phyloP scores from a whole-genome alignment of 805 yeast genomes.

The Saturnispora halmiae region DNA sequence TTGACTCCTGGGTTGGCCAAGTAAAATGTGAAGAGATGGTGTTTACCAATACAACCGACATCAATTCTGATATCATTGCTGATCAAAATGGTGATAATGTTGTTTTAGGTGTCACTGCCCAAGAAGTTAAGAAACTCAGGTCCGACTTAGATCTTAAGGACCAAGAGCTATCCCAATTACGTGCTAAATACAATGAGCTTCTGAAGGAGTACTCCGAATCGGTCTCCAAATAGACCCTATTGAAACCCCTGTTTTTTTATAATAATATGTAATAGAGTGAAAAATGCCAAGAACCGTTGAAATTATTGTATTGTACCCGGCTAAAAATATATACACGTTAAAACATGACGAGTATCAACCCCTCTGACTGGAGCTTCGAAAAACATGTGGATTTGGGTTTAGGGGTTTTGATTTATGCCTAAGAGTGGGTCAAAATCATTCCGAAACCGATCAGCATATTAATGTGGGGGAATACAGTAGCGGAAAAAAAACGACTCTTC shows the following conservation, averaged over 20 bases:
- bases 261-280: neutral
- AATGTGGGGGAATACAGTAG: too few relatives aligned
- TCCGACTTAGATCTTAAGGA: conserved; percentile 11
- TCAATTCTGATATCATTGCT: conserved; percentile 27
- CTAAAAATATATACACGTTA: too few relatives aligned
- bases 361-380: too few relatives aligned
- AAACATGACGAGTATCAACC: too few relatives aligned
- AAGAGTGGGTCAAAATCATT: too few relatives aligned
- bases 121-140: conserved; percentile 7
- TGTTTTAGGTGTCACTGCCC: conserved; percentile 6
- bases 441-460: too few relatives aligned
- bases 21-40: conserved; percentile 44
- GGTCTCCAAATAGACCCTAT: conserved; percentile 9
- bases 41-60: conserved; percentile 36
- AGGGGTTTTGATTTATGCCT: too few relatives aligned
- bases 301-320: too few relatives aligned
- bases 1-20: conserved; percentile 40
- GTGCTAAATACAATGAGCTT: conserved; percentile 15
- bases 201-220: conserved; percentile 13
- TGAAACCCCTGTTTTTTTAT: too few relatives aligned
- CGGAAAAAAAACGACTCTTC: too few relatives aligned
- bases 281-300: too few relatives aligned
- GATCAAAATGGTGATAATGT: conserved; percentile 8
- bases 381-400: too few relatives aligned
- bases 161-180: conserved; percentile 8